Evolutionary conservation across 208 protist species (phyloP), one percentile per base, ranked within the genome.

Genomic region (Polymyxa betae): DNA sequence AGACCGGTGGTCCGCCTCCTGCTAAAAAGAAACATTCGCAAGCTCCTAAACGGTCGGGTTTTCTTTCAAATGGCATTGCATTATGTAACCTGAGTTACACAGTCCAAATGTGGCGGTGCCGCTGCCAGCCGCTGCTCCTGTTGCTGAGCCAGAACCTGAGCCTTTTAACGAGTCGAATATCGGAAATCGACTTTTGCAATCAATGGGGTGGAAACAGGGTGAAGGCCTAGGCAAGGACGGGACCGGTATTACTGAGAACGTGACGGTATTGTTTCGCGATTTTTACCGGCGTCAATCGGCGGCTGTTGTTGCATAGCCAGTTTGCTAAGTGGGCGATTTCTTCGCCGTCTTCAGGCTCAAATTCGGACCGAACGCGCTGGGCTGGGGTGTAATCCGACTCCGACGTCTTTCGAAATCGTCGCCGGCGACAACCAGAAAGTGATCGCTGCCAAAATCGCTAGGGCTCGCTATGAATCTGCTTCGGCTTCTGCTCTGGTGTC

Each of bases 221-320:
- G 72, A 82, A 5, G 72, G 72, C 16, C 72, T 82, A 12, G 72
- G 72, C 72, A 82, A 43, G 72, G 10, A 82, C 72, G 72, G 72
- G 16, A 5, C n/a, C 72, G 72, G 72, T n/a, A 82, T 82, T 20
- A 82, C 72, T 38, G 72, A 82, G 72, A 82, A 82, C 72, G 40
- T 82, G n/a, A 82, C 72, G 72, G 72, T 82, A 82, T 5, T 35
- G n/a, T 45, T 82, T 35, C 72, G 72, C 20, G 72, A 40, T 82
- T 43, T 45, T 5, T n/a, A 5, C 72, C 72, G 72, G 72, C 72
- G 72, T 20, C 5, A n/a, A n/a, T n/a, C n/a, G n/a, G 35, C 72
- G n/a, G n/a, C n/a, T 82, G 5, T 5, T 43, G n/a, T 35, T 20
- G 5, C 35, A 82, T 5, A 5, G n/a, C n/a, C 72, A n/a, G 16